Conservation (phyloP, 805 yeast genomes). For the Hanseniaspora nectarophila region DNA sequence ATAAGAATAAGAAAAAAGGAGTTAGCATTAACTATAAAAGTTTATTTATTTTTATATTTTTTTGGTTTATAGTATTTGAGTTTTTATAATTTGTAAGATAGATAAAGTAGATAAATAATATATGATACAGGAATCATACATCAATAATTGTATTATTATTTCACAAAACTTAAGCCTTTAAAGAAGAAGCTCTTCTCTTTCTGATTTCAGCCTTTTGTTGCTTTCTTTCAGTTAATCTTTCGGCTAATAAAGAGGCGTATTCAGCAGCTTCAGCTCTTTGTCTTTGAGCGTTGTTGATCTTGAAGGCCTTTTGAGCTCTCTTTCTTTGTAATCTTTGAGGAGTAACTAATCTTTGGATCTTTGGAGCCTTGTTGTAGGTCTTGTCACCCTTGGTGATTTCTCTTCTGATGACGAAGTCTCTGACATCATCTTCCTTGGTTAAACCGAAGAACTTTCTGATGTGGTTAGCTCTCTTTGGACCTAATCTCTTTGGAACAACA, state of each 20-base stretch:
- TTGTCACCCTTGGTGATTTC: constrained; percentile 96
- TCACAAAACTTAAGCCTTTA: constrained; percentile 55
- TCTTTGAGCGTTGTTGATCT: constrained; percentile 93
- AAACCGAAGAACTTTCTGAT: constrained; percentile 98
- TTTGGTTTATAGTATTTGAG: neutral
- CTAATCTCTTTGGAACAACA: constrained; percentile 96
- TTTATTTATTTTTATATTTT: neutral
- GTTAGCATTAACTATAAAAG: neutral
- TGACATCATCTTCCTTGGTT: constrained; percentile 38
- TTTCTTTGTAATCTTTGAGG: constrained; percentile 99
- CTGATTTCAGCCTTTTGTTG: constrained; percentile 96
- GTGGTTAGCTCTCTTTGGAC: constrained; percentile 99
- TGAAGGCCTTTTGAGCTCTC: constrained; percentile 88
- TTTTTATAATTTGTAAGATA: constrained; percentile 15
- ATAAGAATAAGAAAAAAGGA: neutral
- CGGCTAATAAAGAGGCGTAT: constrained; percentile 96
- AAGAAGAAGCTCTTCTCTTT: constrained; percentile 99
- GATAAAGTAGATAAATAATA: constrained; percentile 12
- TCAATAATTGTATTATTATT: neutral
- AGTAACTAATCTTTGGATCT: constrained; percentile 98
- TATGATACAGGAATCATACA: neutral
- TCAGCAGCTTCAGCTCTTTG: constrained; percentile 99
- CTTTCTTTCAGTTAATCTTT: constrained; percentile 96
- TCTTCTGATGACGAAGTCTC: constrained; percentile 91
- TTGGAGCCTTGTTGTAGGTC: constrained; percentile 99